Percentiles rank a stretch among this genome's conserved stretches.
Evolutionary conservation across 2,329 filamentous ascomycete genomes (phyloP).

Genomic region (Penicillium corylophilum): DNA sequence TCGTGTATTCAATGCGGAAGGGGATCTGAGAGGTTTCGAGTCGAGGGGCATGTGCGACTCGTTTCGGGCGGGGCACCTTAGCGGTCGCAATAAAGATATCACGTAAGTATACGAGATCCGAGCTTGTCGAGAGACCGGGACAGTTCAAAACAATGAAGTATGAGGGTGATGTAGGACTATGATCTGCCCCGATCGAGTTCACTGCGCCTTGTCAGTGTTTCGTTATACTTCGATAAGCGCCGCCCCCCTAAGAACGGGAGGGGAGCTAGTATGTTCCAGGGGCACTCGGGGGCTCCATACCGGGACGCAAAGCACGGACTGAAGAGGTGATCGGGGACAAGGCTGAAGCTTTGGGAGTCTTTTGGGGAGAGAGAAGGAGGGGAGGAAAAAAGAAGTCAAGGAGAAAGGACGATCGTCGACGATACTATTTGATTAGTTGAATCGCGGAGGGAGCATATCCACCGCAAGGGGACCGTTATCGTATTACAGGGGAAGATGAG

Average conservation of each 20-base stretch:
- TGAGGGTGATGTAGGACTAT: not conserved
- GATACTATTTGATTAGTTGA: slow-evolving; percentile 6
- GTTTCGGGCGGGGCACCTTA: slow-evolving; percentile 8
- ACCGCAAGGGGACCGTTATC: slow-evolving; percentile 8
- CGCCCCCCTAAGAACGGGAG: not conserved
- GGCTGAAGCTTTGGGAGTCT: not conserved
- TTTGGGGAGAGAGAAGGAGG: slow-evolving; percentile 1
- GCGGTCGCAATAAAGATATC: slow-evolving; percentile 11
- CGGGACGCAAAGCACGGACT: slow-evolving; percentile 3
- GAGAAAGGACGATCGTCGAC: slow-evolving; percentile 15
- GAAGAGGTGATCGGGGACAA: not conserved
- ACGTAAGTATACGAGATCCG: not conserved
- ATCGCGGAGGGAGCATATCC: slow-evolving; percentile 5
- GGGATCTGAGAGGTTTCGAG: not conserved
- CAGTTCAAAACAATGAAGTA: slow-evolving; percentile 25
- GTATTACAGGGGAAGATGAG: slow-evolving; percentile 15
- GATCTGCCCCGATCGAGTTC: slow-evolving; percentile 3
- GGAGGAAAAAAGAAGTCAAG: slow-evolving; percentile 6
- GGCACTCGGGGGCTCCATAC: not conserved
- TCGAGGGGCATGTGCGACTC: slow-evolving; percentile 9
- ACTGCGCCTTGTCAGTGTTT: slow-evolving; percentile 3
- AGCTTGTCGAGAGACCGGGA: slow-evolving; percentile 23
- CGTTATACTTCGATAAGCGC: slow-evolving; percentile 8
- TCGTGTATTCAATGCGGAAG: not conserved
- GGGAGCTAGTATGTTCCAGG: not conserved